Evolutionary conservation across 1,284 basidiomycete species (phyloP).

Genomic region (Agaricales sp.): DNA sequence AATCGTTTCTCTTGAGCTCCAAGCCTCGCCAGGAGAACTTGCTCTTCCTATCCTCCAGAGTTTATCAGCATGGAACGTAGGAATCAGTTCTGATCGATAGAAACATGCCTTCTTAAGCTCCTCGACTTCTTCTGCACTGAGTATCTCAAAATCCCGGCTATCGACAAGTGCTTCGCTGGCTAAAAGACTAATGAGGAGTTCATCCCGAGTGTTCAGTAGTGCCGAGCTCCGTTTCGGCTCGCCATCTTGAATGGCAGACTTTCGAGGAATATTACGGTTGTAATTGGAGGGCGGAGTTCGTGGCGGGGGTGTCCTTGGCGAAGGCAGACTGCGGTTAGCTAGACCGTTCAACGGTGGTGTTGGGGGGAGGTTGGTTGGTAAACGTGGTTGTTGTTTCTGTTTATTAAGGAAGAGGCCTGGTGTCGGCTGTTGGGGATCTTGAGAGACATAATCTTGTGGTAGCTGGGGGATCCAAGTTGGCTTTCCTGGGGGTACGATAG

Average conservation of each 20-base stretch:
- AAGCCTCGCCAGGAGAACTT: conserved; percentile 50
- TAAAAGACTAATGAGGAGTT: conserved; percentile 72
- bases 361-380: background rate
- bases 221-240: background rate
- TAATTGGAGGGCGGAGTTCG: background rate
- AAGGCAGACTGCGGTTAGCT: background rate
- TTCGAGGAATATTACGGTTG: background rate
- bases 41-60: conserved; percentile 45
- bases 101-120: conserved; percentile 74
- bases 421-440: background rate
- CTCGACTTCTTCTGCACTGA: conserved; percentile 82
- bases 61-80: conserved; percentile 1
- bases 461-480: background rate
- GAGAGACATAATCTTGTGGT: background rate
- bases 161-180: conserved; percentile 83
- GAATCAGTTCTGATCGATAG: conserved; percentile 3
- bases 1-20: conserved; percentile 60
- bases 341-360: background rate
- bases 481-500: background rate
- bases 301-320: background rate
- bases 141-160: conserved; percentile 64
- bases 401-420: background rate
- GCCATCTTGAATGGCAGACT: background rate
- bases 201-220: conserved; percentile 49
- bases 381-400: background rate